Conservation (phyloP, 192 early-diverging fungal species). For the Coemansia biformis region DNA sequence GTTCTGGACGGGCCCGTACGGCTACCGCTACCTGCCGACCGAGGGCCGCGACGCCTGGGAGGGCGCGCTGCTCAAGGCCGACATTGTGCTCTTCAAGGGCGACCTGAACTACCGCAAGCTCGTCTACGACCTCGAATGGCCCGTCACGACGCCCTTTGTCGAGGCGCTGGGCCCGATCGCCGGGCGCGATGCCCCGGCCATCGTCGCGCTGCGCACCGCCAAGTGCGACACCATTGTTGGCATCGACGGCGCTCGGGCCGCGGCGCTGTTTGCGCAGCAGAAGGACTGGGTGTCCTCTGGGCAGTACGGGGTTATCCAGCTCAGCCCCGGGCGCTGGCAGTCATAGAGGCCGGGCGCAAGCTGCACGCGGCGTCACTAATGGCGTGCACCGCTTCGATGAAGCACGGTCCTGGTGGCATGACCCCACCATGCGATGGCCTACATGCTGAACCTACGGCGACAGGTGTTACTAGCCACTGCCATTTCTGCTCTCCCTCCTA, state of each 20-base stretch:
- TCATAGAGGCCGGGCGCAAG: too few relatives aligned
- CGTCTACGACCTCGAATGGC: slow-evolving; percentile 88
- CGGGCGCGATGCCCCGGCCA: slow-evolving; percentile 54
- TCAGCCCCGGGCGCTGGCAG: slow-evolving; percentile 50
- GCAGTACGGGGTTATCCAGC: slow-evolving; percentile 65
- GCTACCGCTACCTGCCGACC: slow-evolving; percentile 73
- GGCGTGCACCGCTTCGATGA: too few relatives aligned
- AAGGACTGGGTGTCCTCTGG: slow-evolving; percentile 66
- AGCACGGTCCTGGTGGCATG: too few relatives aligned
- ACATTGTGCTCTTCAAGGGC: slow-evolving; percentile 87
- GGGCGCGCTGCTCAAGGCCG: slow-evolving; percentile 47
- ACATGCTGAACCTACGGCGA: too few relatives aligned
- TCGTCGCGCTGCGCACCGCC: slow-evolving; percentile 75
- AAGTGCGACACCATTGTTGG: slow-evolving; percentile 85
- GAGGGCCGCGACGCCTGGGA: slow-evolving; percentile 61
- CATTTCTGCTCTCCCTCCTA: too few relatives aligned
- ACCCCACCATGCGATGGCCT: too few relatives aligned
- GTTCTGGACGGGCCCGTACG: slow-evolving; percentile 84
- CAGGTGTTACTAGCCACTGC: too few relatives aligned
- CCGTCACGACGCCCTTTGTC: slow-evolving; percentile 71
- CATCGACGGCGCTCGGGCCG: slow-evolving; percentile 48
- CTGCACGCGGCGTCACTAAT: too few relatives aligned
- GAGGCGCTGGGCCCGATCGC: slow-evolving; percentile 74
- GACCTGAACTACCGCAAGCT: slow-evolving; percentile 96
- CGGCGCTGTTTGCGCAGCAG: slow-evolving; percentile 18